Evolutionary conservation across 306 rosid genomes (phyloP).

Genomic region (Mimosa pudica): DNA sequence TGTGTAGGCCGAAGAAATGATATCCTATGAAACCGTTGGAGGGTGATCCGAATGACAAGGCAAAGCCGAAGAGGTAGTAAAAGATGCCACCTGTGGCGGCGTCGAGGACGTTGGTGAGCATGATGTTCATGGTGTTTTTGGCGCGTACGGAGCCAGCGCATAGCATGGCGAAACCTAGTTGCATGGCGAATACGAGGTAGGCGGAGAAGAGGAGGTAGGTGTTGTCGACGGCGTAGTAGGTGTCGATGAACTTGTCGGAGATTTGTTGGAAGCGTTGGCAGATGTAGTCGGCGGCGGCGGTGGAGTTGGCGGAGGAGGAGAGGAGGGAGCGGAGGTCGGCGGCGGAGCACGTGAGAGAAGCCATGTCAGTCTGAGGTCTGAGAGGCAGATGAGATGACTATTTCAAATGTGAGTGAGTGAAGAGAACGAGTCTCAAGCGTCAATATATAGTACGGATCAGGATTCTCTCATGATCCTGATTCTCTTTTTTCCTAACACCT

Average conservation of each 20-base stretch:
- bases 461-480: too few relatives aligned
- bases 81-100: constrained; percentile 51
- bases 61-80: constrained; percentile 51
- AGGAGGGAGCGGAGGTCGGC: constrained; percentile 42
- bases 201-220: constrained; percentile 54
- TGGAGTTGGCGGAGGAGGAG: background rate
- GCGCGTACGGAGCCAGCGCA: constrained; percentile 61
- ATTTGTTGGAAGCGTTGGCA: constrained; percentile 43
- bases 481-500: too few relatives aligned
- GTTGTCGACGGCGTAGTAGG: constrained; percentile 43
- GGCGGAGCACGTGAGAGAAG: constrained; percentile 44
- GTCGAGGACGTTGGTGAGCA: constrained; percentile 62
- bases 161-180: constrained; percentile 62
- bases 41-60: constrained; percentile 48
- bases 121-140: constrained; percentile 61
- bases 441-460: too few relatives aligned
- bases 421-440: too few relatives aligned
- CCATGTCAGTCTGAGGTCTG: constrained; percentile 2
- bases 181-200: constrained; percentile 59
- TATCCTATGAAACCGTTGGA: constrained; percentile 50
- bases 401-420: too few relatives aligned
- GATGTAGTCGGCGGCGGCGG: constrained; percentile 47
- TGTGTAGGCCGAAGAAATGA: constrained; percentile 42
- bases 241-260: constrained; percentile 45
- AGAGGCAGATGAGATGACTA: too few relatives aligned